Evolutionary conservation across 345 rosid species (phyloP).

Genomic region (Cardamine occulta): DNA sequence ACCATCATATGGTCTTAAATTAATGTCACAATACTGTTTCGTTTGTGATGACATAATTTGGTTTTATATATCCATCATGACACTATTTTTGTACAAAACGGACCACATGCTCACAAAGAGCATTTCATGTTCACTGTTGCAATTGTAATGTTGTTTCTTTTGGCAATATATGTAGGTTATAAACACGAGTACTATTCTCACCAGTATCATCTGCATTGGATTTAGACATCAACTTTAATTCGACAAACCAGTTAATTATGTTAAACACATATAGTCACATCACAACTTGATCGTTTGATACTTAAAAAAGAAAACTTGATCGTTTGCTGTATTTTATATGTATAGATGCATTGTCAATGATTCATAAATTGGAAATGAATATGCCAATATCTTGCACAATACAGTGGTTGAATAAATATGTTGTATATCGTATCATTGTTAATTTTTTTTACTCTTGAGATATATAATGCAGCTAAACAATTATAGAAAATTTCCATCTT

Average conservation of each 20-base stretch:
- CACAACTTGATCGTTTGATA: conserved; percentile 21
- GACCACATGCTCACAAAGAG: conserved; percentile 43
- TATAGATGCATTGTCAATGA: conserved; percentile 11
- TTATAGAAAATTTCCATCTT: neutral
- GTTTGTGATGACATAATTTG: conserved; percentile 27
- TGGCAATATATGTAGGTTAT: conserved; percentile 42
- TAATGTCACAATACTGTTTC: conserved; percentile 4
- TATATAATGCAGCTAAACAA: too few species aligned
- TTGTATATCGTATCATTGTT: neutral
- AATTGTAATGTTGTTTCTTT: conserved; percentile 28
- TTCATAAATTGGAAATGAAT: neutral
- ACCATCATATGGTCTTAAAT: conserved; percentile 9
- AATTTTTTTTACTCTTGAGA: too few species aligned
- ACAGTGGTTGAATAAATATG: neutral
- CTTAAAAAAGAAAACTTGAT: conserved; percentile 5
- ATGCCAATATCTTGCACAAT: neutral
- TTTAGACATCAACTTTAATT: conserved; percentile 25
- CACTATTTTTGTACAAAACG: conserved; percentile 43
- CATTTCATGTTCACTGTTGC: conserved; percentile 47
- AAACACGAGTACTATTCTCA: conserved; percentile 39
- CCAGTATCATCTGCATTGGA: conserved; percentile 32
- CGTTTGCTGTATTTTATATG: neutral
- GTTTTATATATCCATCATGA: conserved; percentile 42
- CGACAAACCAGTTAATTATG: conserved; percentile 22
- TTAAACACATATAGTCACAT: conserved; percentile 25